phyloP scores from a whole-genome alignment of 108 stramenopile genomes.

The Conticribra guillardii region DNA sequence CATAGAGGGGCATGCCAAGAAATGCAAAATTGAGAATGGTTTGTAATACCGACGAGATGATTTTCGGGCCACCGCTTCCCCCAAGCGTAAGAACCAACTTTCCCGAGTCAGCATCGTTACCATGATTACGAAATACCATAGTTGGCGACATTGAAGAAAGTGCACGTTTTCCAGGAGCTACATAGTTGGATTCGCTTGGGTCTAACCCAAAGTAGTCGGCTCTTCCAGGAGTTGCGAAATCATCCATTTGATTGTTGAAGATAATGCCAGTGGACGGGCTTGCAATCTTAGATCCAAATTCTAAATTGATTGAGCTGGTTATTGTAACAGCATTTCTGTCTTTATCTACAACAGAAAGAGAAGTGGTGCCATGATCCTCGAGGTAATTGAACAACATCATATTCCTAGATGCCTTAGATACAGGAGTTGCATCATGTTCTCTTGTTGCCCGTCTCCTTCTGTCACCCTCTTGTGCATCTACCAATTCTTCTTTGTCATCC shows the following conservation, averaged over 20 bases:
- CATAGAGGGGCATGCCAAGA: slow-evolving; percentile 69
- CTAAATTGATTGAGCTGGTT: slow-evolving; percentile 74
- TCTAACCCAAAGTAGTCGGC: slow-evolving; percentile 67
- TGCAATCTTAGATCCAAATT: slow-evolving; percentile 64
- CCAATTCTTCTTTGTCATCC: slow-evolving; percentile 22
- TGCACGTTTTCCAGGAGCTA: slow-evolving; percentile 74
- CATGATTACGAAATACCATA: slow-evolving; percentile 55
- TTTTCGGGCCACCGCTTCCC: slow-evolving; percentile 82
- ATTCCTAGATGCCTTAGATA: slow-evolving; percentile 19
- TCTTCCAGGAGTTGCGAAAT: slow-evolving; percentile 60
- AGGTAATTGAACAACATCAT: slow-evolving; percentile 66
- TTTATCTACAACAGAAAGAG: slow-evolving; percentile 78
- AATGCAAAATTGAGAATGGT: slow-evolving; percentile 67
- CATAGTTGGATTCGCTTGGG: slow-evolving; percentile 75
- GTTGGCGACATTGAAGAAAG: slow-evolving; percentile 87
- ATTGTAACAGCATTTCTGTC: slow-evolving; percentile 79
- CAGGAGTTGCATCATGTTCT: too few species aligned
- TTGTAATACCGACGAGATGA: slow-evolving; percentile 78
- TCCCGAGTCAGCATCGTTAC: slow-evolving; percentile 26
- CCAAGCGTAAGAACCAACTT: slow-evolving; percentile 64
- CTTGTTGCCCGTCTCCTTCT: slow-evolving; percentile 29
- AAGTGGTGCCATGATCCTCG: slow-evolving; percentile 83
- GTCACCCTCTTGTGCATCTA: slow-evolving; percentile 71
- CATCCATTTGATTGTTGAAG: slow-evolving; percentile 82
- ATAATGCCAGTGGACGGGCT: slow-evolving; percentile 78